Evolutionary conservation across 2,329 filamentous ascomycete genomes (phyloP).

Genomic region (Rutstroemia sydowiana): DNA sequence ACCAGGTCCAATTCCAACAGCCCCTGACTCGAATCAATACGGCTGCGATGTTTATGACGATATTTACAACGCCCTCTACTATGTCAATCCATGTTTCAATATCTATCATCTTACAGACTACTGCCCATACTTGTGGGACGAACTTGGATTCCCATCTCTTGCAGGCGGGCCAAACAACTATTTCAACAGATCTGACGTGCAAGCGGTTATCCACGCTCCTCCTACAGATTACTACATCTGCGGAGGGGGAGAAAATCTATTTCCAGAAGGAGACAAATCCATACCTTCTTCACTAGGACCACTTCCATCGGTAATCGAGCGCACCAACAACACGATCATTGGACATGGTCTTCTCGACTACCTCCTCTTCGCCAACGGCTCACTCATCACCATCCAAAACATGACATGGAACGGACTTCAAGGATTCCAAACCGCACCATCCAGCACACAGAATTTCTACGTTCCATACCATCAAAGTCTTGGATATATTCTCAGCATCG

Average conservation of each 20-base stretch:
- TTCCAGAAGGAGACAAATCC: conserved; percentile 39
- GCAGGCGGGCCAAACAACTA: conserved; percentile 49
- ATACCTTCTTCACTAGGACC: conserved; percentile 42
- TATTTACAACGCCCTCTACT: conserved; percentile 41
- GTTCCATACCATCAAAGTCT: conserved; percentile 39
- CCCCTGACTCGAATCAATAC: conserved; percentile 12
- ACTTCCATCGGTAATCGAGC: conserved; percentile 53
- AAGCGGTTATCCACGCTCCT: conserved; percentile 52
- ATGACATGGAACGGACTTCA: conserved; percentile 63
- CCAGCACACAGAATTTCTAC: conserved; percentile 19
- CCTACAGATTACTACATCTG: conserved; percentile 45
- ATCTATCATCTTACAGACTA: conserved; percentile 53
- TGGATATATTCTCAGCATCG: conserved; percentile 38
- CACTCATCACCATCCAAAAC: conserved; percentile 59
- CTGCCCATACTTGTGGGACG: conserved; percentile 26
- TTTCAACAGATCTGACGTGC: conserved; percentile 55
- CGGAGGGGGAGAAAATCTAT: conserved; percentile 37
- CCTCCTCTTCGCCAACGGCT: conserved; percentile 55
- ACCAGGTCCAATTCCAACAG: conserved; percentile 41
- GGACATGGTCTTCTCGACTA: conserved; percentile 56
- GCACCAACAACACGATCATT: conserved; percentile 52
- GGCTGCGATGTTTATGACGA: conserved; percentile 30
- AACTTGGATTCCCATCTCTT: conserved; percentile 36
- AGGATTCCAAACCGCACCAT: conserved; percentile 45
- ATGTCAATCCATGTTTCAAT: conserved; percentile 56